Base-by-base conservation (phyloP, 2,329 filamentous ascomycete species). In the Sphaerostilbella broomeana region DNA sequence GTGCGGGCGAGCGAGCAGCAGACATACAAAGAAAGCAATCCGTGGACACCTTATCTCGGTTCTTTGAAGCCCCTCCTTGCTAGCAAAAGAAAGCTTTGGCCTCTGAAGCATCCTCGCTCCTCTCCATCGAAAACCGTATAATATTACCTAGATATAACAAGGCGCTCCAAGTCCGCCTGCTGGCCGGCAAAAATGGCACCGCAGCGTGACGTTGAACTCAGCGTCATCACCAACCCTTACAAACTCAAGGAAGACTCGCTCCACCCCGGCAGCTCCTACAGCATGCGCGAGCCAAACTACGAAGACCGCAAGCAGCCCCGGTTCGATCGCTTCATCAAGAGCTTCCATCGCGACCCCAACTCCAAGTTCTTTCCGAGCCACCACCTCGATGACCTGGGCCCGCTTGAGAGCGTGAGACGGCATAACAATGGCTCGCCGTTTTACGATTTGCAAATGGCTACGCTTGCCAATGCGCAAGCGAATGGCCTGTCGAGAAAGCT, bases 401-500 rank as follows among this genome's bases (percentile, higher is more conserved):
- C 38, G 17, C 27, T 44, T 18, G 42, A 44, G 27, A 38, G 34
- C 16, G 42, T 35, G 5, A 15, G 38, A 15, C 29, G 38, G 12
- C 33, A 53, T 52, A 58, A 63, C 44, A 59, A 64, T 45, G 63
- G 62, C 39, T 52, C 62, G 2, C 69, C 74, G 42, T 73, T 73
- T 54, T 79, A 72, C 49, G 74, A 79, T 51, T 48, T 79, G 36
- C 69, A 67, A 19, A 62, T 64, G 50, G 78, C 75, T 33, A 73
- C 86, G 55, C 64, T 86, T 48, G 40, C 39, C 15, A 81, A 88
- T 55, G 89, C 86, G 2, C 84, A 86, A 4, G 73, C 81, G 48
- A 82, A 85, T 31, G 79, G 83, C 6, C 70, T 97, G 35, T 78
- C 84, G 35, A 73, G 88, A 54, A 81, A 79, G 59, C 65, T 94